Percentiles rank a stretch among this genome's conserved stretches.
Evolutionary conservation across 2,329 filamentous ascomycete genomes (phyloP).

Genomic region (Aspergillus tanneri): DNA sequence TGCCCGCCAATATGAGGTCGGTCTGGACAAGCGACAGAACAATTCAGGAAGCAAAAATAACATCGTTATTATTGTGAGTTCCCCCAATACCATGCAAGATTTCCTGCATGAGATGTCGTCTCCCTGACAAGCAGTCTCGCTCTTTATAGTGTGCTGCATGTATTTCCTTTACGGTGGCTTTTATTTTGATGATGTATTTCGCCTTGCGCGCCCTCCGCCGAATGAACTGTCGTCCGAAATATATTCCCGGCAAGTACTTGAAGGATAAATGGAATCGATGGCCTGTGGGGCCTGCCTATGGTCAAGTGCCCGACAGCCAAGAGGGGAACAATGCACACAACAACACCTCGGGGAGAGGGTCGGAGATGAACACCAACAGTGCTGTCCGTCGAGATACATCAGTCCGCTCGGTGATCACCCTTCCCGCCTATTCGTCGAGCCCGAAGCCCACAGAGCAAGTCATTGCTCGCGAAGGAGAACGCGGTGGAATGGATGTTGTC

Average conservation of each 20-base stretch:
- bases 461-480: constrained; percentile 83
- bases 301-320: constrained; percentile 34
- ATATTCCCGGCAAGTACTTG: constrained; percentile 51
- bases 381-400: constrained; percentile 78
- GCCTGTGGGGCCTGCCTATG: constrained; percentile 45
- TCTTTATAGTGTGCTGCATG: constrained; percentile 25
- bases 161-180: constrained; percentile 34
- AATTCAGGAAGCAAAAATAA: constrained; percentile 19
- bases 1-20: constrained; percentile 15
- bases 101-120: background rate
- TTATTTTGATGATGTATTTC: constrained; percentile 35
- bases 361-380: constrained; percentile 28
- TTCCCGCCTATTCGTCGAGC: constrained; percentile 77
- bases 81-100: background rate
- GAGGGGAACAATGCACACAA: constrained; percentile 25
- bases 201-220: constrained; percentile 45
- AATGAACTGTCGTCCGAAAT: constrained; percentile 50
- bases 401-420: constrained; percentile 87
- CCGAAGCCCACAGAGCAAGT: constrained; percentile 76
- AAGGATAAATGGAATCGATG: constrained; percentile 55
- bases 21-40: background rate
- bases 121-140: constrained; percentile 8
- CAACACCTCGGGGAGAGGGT: constrained; percentile 27
- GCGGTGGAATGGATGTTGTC: constrained; percentile 86
- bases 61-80: constrained; percentile 34